A percentile compares a stretch with the other conserved stretches of the same genome.
phyloP scores from a whole-genome alignment of 2,329 filamentous ascomycete species.

The Fusarium coffeatum region DNA sequence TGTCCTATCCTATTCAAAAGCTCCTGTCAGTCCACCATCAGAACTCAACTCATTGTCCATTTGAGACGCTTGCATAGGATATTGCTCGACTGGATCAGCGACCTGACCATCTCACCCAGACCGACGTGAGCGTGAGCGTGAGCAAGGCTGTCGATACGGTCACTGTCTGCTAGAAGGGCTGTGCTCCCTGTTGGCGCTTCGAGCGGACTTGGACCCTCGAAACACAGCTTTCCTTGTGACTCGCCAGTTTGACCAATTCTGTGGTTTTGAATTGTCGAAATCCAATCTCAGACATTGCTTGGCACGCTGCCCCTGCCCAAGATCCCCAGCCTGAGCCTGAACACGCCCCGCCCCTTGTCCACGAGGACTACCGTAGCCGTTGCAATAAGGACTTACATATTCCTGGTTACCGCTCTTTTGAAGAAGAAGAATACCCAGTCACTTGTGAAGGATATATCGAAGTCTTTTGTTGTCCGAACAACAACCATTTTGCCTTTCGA shows the following conservation, averaged over 20 bases:
- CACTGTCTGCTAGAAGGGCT: constrained; percentile 23
- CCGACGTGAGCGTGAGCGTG: constrained; percentile 13
- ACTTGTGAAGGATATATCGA: background rate
- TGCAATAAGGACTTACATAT: constrained; percentile 36
- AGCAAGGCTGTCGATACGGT: constrained; percentile 19
- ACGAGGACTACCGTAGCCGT: constrained; percentile 21
- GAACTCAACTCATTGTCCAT: constrained; percentile 13
- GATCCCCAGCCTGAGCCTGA: constrained; percentile 15
- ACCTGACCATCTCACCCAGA: constrained; percentile 32
- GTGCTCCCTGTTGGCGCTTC: constrained; percentile 32
- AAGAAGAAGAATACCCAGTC: background rate
- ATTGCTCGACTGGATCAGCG: constrained; percentile 20
- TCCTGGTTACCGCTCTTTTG: constrained; percentile 28
- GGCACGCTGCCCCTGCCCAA: constrained; percentile 26
- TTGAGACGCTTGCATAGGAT: constrained; percentile 34
- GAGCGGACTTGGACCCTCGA: constrained; percentile 28
- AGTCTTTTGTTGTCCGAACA: constrained; percentile 8
- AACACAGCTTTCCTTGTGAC: constrained; percentile 36
- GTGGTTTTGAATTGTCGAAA: constrained; percentile 29
- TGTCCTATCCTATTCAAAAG: constrained; percentile 28
- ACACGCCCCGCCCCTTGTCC: constrained; percentile 24
- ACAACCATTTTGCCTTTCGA: background rate
- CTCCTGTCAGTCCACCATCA: constrained; percentile 22
- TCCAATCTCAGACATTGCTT: constrained; percentile 39
- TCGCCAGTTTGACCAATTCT: constrained; percentile 31